Base-by-base conservation (phyloP, 1,284 basidiomycete species). In the Phylloboletellus chloephorus region DNA sequence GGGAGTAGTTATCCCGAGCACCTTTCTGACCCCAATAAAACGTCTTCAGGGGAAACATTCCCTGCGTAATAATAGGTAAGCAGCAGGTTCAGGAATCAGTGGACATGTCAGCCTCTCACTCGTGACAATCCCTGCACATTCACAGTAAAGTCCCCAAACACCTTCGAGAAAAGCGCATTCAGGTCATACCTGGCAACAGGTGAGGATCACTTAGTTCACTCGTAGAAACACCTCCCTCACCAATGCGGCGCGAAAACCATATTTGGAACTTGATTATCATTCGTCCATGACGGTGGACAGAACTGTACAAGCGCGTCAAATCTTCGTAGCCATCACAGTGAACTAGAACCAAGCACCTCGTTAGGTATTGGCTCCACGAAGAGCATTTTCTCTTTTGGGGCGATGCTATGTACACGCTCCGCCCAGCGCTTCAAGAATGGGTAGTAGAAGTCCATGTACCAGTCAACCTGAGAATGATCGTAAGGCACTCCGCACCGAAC, bases 191-290 rank as follows among this genome's bases (percentile, higher is more conserved):
- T 89, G 43, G n/a, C 13, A 4, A 22, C n/a, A 26, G n/a, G 29
- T 38, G 21, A 46, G 36, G 26, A 28, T 3, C 5, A 33, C 9
- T 20, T 8, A 4, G 7, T 21, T 26, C 2, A 36, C 5, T 25
- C 22, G 20, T 12, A 21, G n/a, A 10, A 7, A 30, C 13, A 35
- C 9, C 5, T n/a, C 0, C 55, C 71, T 48, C 50, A 87, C 90
- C 91, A 96, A 57, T 97, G 93, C 1, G 93, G 92, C 0, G 89
- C 82, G 53, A 80, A 93, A 5, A 95, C 80, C 73, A 96, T 80
- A 51, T 90, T 88, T 0, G 68, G 57, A 5, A 84, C 72, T 30
- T 77, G 76, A 25, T 72, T 67, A 31, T 80, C 74, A 17, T 67
- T 52, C 0, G 80, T 85, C 83, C 88, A 93, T 0, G 79, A 78